phyloP scores from a whole-genome alignment of 768 basidiomycete species.

The Boletus sp. region DNA sequence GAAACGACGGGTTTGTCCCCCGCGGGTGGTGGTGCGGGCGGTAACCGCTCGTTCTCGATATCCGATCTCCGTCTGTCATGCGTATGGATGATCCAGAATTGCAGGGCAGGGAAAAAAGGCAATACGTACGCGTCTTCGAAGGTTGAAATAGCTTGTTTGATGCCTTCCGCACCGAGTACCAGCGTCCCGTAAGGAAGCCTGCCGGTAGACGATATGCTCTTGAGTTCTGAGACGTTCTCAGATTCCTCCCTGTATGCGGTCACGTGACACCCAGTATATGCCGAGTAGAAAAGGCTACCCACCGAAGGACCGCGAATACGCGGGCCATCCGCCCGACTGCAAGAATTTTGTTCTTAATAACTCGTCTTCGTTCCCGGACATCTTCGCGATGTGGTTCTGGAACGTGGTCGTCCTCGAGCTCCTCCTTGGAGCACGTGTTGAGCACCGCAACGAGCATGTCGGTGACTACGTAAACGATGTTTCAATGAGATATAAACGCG shows the following conservation, averaged over 20 bases:
- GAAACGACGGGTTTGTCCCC: slow-evolving; percentile 3
- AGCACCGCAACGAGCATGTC: slow-evolving; percentile 98
- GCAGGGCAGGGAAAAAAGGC: neutral
- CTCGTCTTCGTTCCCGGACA: slow-evolving; percentile 42
- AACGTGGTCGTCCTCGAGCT: slow-evolving; percentile 71
- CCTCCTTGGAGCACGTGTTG: slow-evolving; percentile 93
- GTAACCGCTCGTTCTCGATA: slow-evolving; percentile 30
- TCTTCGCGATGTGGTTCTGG: slow-evolving; percentile 28
- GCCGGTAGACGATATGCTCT: slow-evolving; percentile 51
- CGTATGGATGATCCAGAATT: neutral
- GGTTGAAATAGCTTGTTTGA: slow-evolving; percentile 67
- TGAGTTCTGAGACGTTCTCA: slow-evolving; percentile 73
- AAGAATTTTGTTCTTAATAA: slow-evolving; percentile 74
- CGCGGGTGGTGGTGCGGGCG: slow-evolving; percentile 27
- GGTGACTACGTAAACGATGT: slow-evolving; percentile 57
- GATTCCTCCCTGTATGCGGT: slow-evolving; percentile 48
- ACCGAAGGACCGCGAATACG: slow-evolving; percentile 67
- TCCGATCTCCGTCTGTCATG: slow-evolving; percentile 22
- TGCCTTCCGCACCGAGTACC: slow-evolving; percentile 64
- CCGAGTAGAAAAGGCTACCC: slow-evolving; percentile 13
- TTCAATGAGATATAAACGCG: neutral
- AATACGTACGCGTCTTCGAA: slow-evolving; percentile 65
- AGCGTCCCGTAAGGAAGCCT: slow-evolving; percentile 54
- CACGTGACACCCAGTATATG: neutral
- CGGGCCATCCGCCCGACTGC: slow-evolving; percentile 68